phyloP scores from a whole-genome alignment of 257 asterid species.

The Schizonepeta tenuifolia region DNA sequence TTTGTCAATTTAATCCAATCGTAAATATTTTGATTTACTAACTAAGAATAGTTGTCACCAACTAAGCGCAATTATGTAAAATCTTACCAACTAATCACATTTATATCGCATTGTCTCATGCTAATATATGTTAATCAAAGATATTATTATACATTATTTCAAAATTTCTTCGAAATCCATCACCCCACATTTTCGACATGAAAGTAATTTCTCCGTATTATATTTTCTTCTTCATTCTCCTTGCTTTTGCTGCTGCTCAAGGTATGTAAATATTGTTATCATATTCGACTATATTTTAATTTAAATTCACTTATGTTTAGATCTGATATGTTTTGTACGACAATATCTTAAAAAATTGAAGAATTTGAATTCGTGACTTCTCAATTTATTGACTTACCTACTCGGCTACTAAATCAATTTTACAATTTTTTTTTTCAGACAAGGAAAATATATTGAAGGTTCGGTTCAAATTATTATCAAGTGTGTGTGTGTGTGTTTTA shows the following conservation, averaged over 20 bases:
- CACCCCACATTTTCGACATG: not conserved
- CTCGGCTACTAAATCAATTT: no score
- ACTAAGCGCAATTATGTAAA: not conserved
- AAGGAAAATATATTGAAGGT: no score
- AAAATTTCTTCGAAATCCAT: not conserved
- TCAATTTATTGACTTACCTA: no score
- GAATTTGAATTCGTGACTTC: no score
- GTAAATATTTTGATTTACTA: not conserved
- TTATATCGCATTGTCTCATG: not conserved
- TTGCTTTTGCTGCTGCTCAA: conserved; percentile 10
- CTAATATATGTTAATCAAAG: not conserved
- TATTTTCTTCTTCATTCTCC: conserved; percentile 16
- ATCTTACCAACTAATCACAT: not conserved
- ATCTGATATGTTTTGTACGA: no score
- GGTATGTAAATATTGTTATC: not conserved
- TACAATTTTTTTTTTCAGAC: no score
- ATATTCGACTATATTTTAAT: no score
- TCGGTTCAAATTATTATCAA: no score
- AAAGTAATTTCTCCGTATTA: not conserved
- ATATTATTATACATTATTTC: not conserved
- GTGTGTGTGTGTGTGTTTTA: no score
- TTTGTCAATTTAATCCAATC: not conserved
- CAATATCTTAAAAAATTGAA: no score
- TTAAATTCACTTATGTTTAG: no score
- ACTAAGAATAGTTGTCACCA: not conserved